These are phyloP conservation scores for Agarophyton chilense DNA, from an alignment of 23 red algal species.

Conservation along the genomic window DNA sequence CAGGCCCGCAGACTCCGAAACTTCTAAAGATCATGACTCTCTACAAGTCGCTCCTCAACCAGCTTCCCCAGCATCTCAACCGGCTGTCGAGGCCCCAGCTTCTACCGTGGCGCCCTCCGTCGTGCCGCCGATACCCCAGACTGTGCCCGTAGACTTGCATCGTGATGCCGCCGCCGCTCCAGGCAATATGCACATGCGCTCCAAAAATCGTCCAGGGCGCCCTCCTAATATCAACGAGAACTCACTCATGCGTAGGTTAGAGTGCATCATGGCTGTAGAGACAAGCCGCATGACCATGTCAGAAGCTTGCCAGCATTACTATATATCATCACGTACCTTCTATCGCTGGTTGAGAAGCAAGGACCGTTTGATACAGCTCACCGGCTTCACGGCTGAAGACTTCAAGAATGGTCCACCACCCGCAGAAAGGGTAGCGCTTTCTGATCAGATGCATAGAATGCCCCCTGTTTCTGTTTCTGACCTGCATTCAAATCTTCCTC, in stretches of 20 bases:
- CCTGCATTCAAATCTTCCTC: constrained; percentile 4
- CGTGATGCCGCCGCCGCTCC: background rate
- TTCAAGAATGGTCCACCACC: constrained; percentile 35
- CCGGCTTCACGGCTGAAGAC: constrained; percentile 52
- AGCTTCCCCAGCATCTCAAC: background rate
- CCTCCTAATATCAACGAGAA: constrained; percentile 76
- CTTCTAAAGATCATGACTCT: background rate
- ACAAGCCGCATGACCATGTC: constrained; percentile 39
- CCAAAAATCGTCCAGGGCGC: constrained; percentile 26
- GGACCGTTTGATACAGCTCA: constrained; percentile 54
- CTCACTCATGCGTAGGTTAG: constrained; percentile 60
- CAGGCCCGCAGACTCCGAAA: background rate
- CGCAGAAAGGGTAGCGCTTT: background rate
- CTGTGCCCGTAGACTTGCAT: background rate
- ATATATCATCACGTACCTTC: constrained; percentile 65
- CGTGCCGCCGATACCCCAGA: background rate
- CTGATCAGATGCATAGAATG: constrained; percentile 32
- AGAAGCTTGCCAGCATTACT: constrained; percentile 42
- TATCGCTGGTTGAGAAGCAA: constrained; percentile 62
- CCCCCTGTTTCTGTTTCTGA: background rate
- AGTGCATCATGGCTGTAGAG: constrained; percentile 64
- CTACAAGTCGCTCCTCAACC: background rate
- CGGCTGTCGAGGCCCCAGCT: background rate
- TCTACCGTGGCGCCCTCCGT: background rate
- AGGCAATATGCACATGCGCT: background rate